Evolutionary conservation across 2,329 filamentous ascomycete genomes (phyloP).

Genomic region (Coniella lustricola): DNA sequence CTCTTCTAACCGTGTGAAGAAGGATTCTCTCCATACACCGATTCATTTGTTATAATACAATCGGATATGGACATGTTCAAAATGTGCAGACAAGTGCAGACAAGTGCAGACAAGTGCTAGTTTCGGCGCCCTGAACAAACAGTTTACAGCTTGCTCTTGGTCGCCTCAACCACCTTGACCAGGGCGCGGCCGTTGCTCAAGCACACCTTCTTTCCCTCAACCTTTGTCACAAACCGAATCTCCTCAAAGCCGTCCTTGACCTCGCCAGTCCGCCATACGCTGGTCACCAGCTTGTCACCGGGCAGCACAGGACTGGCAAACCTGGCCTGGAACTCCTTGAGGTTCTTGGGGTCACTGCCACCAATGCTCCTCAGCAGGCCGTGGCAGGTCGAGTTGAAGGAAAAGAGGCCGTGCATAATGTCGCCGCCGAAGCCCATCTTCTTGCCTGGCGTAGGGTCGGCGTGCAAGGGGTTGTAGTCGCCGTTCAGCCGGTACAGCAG

Average conservation of each 20-base stretch:
- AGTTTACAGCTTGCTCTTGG: constrained; percentile 56
- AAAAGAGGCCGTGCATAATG: constrained; percentile 86
- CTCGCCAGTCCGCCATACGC: constrained; percentile 73
- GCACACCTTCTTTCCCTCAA: constrained; percentile 76
- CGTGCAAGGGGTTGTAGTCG: constrained; percentile 91
- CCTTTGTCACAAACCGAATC: constrained; percentile 67
- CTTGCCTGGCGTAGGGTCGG: constrained; percentile 73
- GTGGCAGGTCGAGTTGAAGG: constrained; percentile 75
- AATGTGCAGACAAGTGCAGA: neutral
- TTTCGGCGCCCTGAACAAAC: neutral
- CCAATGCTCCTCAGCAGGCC: constrained; percentile 67
- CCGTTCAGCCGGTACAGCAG: constrained; percentile 80
- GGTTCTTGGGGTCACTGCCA: constrained; percentile 68
- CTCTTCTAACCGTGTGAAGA: no score
- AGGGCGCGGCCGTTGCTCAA: constrained; percentile 80
- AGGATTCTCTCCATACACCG: no score
- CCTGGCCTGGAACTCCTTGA: constrained; percentile 82
- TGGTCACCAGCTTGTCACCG: constrained; percentile 72
- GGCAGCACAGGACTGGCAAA: constrained; percentile 82
- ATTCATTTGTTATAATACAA: no score
- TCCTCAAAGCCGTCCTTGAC: constrained; percentile 69
- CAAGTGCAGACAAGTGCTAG: neutral
- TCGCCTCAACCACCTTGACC: constrained; percentile 54
- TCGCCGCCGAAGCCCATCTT: constrained; percentile 88
- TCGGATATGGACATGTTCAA: no score